A percentile compares a stretch with the other conserved stretches of the same genome.
Conservation (phyloP, 2,329 filamentous ascomycete species). For the Macrophomina tecta region DNA sequence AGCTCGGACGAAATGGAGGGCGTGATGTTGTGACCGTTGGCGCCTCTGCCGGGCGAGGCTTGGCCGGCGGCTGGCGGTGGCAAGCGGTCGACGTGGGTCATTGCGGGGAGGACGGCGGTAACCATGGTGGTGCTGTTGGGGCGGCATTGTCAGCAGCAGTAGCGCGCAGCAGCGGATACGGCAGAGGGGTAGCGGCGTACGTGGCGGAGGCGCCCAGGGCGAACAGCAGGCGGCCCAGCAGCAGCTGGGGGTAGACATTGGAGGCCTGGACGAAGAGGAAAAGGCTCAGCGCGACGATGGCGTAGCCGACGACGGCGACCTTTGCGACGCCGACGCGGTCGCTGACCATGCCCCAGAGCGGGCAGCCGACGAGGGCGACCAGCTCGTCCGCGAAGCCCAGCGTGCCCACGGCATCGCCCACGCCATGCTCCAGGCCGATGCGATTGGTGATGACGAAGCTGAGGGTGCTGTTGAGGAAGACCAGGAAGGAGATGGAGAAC, state of each 20-base stretch:
- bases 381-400: slow-evolving; percentile 85
- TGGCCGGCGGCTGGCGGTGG: slow-evolving; percentile 35
- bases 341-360: slow-evolving; percentile 77
- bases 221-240: slow-evolving; percentile 85
- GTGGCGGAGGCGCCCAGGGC: slow-evolving; percentile 90
- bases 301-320: slow-evolving; percentile 74
- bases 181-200: slow-evolving; percentile 48
- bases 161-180: neutral
- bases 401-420: slow-evolving; percentile 83
- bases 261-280: slow-evolving; percentile 82
- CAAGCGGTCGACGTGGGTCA: slow-evolving; percentile 51
- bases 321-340: slow-evolving; percentile 76
- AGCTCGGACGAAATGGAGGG: slow-evolving; percentile 75
- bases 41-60: slow-evolving; percentile 37
- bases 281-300: slow-evolving; percentile 78
- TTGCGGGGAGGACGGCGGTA: slow-evolving; percentile 84
- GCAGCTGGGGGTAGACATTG: slow-evolving; percentile 86
- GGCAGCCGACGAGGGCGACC: slow-evolving; percentile 80
- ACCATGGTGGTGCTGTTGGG: slow-evolving; percentile 81
- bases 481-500: slow-evolving; percentile 87
- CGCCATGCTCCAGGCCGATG: slow-evolving; percentile 73
- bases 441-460: slow-evolving; percentile 86
- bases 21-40: slow-evolving; percentile 62
- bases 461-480: slow-evolving; percentile 84
- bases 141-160: slow-evolving; percentile 4